Conservation (phyloP, 768 basidiomycete genomes). For the Clitopilus passeckerianus region DNA sequence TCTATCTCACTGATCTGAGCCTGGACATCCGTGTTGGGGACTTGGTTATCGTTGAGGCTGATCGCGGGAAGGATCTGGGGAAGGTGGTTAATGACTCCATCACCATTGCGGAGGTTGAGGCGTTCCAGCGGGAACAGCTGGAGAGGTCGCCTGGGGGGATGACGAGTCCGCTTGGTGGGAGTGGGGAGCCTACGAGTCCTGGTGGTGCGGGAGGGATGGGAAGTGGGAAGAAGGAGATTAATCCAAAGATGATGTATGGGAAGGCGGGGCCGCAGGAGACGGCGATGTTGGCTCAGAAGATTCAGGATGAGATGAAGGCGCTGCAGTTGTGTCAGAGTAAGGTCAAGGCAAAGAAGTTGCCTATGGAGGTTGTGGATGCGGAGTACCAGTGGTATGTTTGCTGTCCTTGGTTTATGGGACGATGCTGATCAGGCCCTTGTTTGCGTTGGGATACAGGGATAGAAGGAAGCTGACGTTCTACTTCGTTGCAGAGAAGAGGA, state of each 20-base stretch:
- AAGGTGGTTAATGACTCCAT: slow-evolving; percentile 90
- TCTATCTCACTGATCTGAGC: slow-evolving; percentile 74
- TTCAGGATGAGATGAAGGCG: slow-evolving; percentile 89
- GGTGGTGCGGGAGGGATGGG: slow-evolving; percentile 20
- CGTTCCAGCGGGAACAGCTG: slow-evolving; percentile 79
- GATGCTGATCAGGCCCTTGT: neutral
- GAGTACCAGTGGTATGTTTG: slow-evolving; percentile 91
- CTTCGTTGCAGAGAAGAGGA: slow-evolving; percentile 92
- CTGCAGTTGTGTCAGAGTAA: slow-evolving; percentile 88
- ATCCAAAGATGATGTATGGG: slow-evolving; percentile 93
- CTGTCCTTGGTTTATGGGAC: neutral
- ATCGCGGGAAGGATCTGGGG: slow-evolving; percentile 90
- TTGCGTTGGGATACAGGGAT: slow-evolving; percentile 54
- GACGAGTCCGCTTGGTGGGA: neutral
- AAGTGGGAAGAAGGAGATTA: slow-evolving; percentile 81
- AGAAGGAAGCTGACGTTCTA: slow-evolving; percentile 98
- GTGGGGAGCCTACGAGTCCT: slow-evolving; percentile 24
- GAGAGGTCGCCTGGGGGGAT: slow-evolving; percentile 38
- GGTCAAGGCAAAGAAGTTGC: slow-evolving; percentile 88
- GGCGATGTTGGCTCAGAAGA: slow-evolving; percentile 56
- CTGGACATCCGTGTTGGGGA: slow-evolving; percentile 75
- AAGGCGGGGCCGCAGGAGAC: slow-evolving; percentile 83
- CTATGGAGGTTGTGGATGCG: slow-evolving; percentile 98
- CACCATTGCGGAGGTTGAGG: slow-evolving; percentile 85
- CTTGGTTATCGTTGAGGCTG: slow-evolving; percentile 94